Evolutionary conservation across 2,329 filamentous ascomycete genomes (phyloP).

Genomic region (Fusarium odoratissimum): DNA sequence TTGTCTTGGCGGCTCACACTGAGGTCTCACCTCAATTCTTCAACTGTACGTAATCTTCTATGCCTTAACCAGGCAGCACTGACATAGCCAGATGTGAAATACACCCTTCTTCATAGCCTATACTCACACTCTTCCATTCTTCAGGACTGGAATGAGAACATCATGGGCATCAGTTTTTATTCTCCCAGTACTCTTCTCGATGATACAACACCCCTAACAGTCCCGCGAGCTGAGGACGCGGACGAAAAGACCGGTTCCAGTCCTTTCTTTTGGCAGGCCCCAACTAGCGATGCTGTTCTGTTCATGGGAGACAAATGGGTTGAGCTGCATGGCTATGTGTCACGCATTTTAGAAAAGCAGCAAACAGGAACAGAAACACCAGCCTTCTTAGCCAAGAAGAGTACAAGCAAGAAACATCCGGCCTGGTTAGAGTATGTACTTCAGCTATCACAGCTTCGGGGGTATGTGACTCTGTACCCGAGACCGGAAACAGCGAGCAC

Average conservation of each 20-base stretch:
- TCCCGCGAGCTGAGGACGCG: slow-evolving; percentile 50
- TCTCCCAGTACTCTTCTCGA: slow-evolving; percentile 74
- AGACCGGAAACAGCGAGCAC: slow-evolving; percentile 63
- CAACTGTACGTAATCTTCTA: slow-evolving; percentile 67
- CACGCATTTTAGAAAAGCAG: slow-evolving; percentile 66
- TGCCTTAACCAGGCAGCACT: slow-evolving; percentile 9
- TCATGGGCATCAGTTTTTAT: slow-evolving; percentile 85
- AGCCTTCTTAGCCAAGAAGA: slow-evolving; percentile 61
- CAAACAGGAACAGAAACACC: slow-evolving; percentile 51
- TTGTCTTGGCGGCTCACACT: slow-evolving; percentile 84
- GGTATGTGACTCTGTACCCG: slow-evolving; percentile 85
- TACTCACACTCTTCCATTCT: slow-evolving; percentile 68
- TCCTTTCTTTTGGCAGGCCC: slow-evolving; percentile 86
- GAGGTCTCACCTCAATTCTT: slow-evolving; percentile 86
- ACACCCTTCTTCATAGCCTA: slow-evolving; percentile 78
- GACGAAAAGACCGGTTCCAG: slow-evolving; percentile 50
- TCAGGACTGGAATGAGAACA: slow-evolving; percentile 60
- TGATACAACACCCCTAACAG: slow-evolving; percentile 65
- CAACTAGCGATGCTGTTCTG: slow-evolving; percentile 83
- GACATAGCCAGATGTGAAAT: slow-evolving; percentile 72
- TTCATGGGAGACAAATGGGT: slow-evolving; percentile 89
- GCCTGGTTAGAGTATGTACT: slow-evolving; percentile 83
- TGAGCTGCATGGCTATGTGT: slow-evolving; percentile 84
- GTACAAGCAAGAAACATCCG: slow-evolving; percentile 75
- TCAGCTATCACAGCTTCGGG: slow-evolving; percentile 79